Base-by-base conservation (phyloP, 2,329 filamentous ascomycete species). In the Pezicula neosporulosa region DNA sequence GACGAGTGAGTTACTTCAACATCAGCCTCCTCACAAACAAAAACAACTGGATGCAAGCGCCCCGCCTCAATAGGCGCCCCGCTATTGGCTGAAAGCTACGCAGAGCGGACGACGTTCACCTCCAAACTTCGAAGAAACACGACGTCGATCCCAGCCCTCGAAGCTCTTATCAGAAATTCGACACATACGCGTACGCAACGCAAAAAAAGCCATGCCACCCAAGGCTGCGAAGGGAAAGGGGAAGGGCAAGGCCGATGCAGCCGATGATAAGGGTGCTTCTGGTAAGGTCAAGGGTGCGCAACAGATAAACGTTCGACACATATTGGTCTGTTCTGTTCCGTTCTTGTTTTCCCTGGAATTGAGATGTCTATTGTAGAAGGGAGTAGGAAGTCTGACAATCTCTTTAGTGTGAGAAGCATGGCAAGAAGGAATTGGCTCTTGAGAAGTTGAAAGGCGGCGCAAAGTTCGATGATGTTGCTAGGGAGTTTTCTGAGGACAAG, bases 401-500 rank as follows among this genome's bases (percentile, higher is more conserved):
- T 37, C 24, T 41, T 41, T 44, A 85, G 72, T 91, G 88, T 62
- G 85, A 85, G 66, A 92, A 92, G 65, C 83, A 90, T 65, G 71
- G 75, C n/a, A 89, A 85, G 68, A 91, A 90, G 65, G 87, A 90
- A 64, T 85, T 90, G 65, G 88, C 88, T 0, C 67, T 90, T 15
- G 79, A 78, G 51, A 86, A 89, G 70, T 69, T 92, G 47, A 77
- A 77, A 37, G 80, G 69, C 3, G 86, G 87, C 1, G 76, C 76
- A 47, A 89, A 86, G 61, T 92, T 91, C 63, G 87, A 90, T 60
- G 83, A 87, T 44, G 86, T 91, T 6, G 88, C 88, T 9, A 73
- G 81, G 48, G 81, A 85, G 58, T 88, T 81, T 63, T 89, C 85
- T 0, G 88, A 91, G 69, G 88, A 92, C 67, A 91, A 92, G 71